A percentile compares a stretch with the other conserved stretches of the same genome.
phyloP scores from a whole-genome alignment of 768 basidiomycete species.

The Tulasnella calospora region DNA sequence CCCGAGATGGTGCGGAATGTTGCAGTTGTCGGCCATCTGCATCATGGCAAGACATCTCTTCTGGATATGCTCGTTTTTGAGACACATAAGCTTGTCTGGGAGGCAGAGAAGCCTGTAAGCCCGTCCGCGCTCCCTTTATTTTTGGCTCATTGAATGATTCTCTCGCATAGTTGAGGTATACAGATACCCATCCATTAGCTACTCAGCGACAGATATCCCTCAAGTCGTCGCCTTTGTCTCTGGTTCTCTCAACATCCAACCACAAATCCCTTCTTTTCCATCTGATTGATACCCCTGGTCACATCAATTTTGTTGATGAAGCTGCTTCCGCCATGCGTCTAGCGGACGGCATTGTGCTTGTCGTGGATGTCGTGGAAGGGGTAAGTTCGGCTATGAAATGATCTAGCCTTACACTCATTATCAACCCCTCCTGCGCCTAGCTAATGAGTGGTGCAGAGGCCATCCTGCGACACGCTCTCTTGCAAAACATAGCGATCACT shows the following conservation, averaged over 20 bases:
- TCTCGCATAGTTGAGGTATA: conserved; percentile 72
- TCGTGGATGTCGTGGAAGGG: conserved; percentile 98
- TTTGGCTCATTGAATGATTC: not conserved
- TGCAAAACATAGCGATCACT: conserved; percentile 83
- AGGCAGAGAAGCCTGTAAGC: conserved; percentile 81
- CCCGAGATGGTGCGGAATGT: conserved; percentile 96
- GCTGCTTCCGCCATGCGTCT: conserved; percentile 82
- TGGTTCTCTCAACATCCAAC: conserved; percentile 73
- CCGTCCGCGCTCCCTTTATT: conserved; percentile 21
- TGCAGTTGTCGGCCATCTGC: conserved; percentile 91
- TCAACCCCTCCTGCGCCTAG: conserved; percentile 40
- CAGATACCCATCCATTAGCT: conserved; percentile 89
- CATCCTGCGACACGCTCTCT: conserved; percentile 80
- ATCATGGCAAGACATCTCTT: conserved; percentile 95
- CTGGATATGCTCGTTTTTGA: conserved; percentile 97
- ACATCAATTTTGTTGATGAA: conserved; percentile 98
- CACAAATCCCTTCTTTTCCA: conserved; percentile 94
- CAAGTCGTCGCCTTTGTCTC: conserved; percentile 95
- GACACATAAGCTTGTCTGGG: conserved; percentile 93
- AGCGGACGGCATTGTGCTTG: conserved; percentile 84
- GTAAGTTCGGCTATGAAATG: conserved; percentile 46
- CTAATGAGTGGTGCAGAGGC: conserved; percentile 90
- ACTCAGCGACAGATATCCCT: conserved; percentile 87
- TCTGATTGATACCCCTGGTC: conserved; percentile 94
- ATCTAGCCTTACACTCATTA: conserved; percentile 24